Evolutionary conservation across 75 land plant genomes (phyloP), one percentile per base, ranked within the genome.

Genomic region (Isoetes taiwanensis): DNA sequence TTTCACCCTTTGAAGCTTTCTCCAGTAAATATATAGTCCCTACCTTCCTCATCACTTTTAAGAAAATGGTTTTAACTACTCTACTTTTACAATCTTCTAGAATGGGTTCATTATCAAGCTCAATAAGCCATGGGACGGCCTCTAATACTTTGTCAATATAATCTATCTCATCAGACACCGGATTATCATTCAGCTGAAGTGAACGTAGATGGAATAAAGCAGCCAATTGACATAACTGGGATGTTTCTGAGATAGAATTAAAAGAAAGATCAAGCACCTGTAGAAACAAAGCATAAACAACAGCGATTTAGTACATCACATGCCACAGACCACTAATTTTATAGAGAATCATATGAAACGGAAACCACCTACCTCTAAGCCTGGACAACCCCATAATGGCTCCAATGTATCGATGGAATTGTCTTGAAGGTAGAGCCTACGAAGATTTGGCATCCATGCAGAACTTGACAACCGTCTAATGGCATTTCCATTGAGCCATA

Each of bases 191-290:
- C 26, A 71, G 48, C 32, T 71, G 74, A 3, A 71, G 56, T 17
- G 42, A 65, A 12, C 69, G 63, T 4, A 71, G 40, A 0, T 41
- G 61, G 17, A 10, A 39, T 24, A 71, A 41, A 29, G 53, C 58
- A 23, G 71, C 55, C 28, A 71, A 34, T 23, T 71, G 63, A 12
- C 31, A 24, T 17, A 71, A 32, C 33, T 71, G 74, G 3, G 62
- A 58, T 0, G 53, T 0, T 1, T 65, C 50, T 2, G 68, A 40
- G 21, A 71, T 34, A 8, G 33, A 33, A 31, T 71, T 71, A 33
- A 71, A 71, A 10, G 74, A 71, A 0, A 71, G 57, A 32, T 71
- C 74, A 6, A 71, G 63, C 23, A 71, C 74, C 74, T 71, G 52
- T 1, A 63, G 23, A 2, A 3, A 8, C 54, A 38, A 25, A 31